Evolutionary conservation across 1,139 yeast genomes (phyloP).

Genomic region (Trichomonascaceae sp.): DNA sequence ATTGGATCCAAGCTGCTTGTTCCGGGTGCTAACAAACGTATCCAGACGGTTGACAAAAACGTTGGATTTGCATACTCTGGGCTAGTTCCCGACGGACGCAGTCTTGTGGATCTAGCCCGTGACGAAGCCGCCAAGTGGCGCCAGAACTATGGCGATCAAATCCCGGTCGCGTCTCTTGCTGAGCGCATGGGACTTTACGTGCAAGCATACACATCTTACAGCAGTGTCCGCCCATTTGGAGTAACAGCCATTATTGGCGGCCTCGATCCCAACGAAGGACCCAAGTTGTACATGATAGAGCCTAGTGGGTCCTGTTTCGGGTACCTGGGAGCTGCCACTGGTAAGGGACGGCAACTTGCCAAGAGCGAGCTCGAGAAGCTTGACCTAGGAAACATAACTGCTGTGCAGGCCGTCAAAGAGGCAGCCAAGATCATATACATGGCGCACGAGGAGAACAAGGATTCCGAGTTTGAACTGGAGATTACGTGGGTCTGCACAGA

Average conservation of each 20-base stretch:
- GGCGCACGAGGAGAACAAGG: slow-evolving; percentile 97
- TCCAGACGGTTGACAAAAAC: slow-evolving; percentile 87
- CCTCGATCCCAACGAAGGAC: slow-evolving; percentile 51
- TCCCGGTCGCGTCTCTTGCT: slow-evolving; percentile 71
- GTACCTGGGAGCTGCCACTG: slow-evolving; percentile 92
- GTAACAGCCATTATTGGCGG: slow-evolving; percentile 89
- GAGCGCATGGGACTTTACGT: slow-evolving; percentile 85
- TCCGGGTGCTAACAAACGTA: slow-evolving; percentile 77
- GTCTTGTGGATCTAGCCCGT: slow-evolving; percentile 81
- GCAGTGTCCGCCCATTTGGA: slow-evolving; percentile 96
- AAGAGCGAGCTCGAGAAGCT: slow-evolving; percentile 91
- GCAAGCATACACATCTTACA: slow-evolving; percentile 90
- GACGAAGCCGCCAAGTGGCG: slow-evolving; percentile 81
- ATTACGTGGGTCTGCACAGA: slow-evolving; percentile 80
- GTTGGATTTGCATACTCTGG: slow-evolving; percentile 90
- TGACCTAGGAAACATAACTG: slow-evolving; percentile 54
- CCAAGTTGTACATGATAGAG: slow-evolving; percentile 92
- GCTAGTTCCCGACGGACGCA: slow-evolving; percentile 91
- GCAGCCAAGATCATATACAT: slow-evolving; percentile 88
- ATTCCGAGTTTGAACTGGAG: slow-evolving; percentile 92
- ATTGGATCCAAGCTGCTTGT: slow-evolving; percentile 77
- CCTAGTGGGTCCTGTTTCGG: slow-evolving; percentile 99
- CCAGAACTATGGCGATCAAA: slow-evolving; percentile 60
- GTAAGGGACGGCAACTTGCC: slow-evolving; percentile 95
- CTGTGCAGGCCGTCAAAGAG: slow-evolving; percentile 73